These are phyloP conservation scores for Thermothielavioides terrestris DNA, from an alignment of 495 filamentous ascomycete genomes.

Conservation along the genomic window DNA sequence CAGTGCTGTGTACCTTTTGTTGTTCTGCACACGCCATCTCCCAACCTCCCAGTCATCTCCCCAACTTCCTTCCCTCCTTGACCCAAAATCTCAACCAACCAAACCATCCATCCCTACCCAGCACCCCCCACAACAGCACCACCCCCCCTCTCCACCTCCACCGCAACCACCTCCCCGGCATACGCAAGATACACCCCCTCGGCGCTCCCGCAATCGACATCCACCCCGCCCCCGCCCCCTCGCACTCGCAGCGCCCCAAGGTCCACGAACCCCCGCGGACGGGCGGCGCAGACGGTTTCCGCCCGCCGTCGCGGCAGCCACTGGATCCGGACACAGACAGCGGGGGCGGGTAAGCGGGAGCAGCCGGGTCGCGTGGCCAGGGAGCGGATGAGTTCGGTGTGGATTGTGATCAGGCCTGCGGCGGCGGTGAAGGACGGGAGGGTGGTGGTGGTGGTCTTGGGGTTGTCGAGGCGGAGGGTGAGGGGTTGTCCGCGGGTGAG, in stretches of 20 bases:
- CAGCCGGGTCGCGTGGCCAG: not conserved
- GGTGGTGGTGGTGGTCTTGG: not conserved
- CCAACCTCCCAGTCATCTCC: too few species aligned
- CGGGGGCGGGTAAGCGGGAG: too few species aligned
- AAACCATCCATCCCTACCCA: too few species aligned
- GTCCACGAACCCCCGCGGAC: not conserved
- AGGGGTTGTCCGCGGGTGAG: not conserved
- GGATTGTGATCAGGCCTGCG: not conserved
- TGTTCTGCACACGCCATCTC: too few species aligned
- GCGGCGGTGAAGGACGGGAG: not conserved
- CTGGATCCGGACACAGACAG: not conserved
- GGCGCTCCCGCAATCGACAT: not conserved
- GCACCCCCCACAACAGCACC: not conserved
- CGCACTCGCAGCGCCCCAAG: not conserved
- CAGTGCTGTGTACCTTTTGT: too few species aligned
- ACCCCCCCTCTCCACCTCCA: conserved; percentile 5
- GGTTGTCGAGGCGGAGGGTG: not conserved
- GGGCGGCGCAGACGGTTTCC: not conserved
- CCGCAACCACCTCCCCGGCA: conserved; percentile 6
- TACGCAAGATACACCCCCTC: not conserved
- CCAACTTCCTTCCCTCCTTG: too few species aligned
- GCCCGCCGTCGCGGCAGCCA: not conserved
- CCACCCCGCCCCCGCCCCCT: not conserved
- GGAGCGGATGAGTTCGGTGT: not conserved
- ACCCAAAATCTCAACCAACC: not conserved